Evolutionary conservation across 208 protist species (phyloP).

Genomic region (Trypanosoma conorhini): DNA sequence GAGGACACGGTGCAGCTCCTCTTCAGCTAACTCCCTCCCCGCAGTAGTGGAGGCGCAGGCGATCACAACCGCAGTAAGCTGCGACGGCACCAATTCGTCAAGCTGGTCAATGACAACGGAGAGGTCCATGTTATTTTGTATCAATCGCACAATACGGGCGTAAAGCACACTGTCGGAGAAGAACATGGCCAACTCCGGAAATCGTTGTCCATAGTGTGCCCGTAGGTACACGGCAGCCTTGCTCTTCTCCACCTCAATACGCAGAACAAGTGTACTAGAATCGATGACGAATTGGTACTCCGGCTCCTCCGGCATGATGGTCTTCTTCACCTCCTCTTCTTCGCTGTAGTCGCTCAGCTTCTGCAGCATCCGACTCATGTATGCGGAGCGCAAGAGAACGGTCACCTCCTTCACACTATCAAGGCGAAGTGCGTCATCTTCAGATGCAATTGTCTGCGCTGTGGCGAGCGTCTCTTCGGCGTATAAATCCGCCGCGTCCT

Average conservation of each 20-base stretch:
- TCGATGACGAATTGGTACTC: slow-evolving; percentile 93
- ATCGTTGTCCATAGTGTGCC: slow-evolving; percentile 85
- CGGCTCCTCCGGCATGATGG: slow-evolving; percentile 77
- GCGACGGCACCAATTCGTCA: slow-evolving; percentile 80
- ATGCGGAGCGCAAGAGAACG: slow-evolving; percentile 68
- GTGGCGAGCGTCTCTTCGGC: slow-evolving; percentile 35
- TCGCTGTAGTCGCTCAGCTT: slow-evolving; percentile 78
- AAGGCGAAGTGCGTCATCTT: slow-evolving; percentile 84
- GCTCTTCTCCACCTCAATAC: slow-evolving; percentile 90
- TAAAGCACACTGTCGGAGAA: slow-evolving; percentile 87
- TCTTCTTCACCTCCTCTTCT: slow-evolving; percentile 62
- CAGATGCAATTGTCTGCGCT: slow-evolving; percentile 36
- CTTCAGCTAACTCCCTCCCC: slow-evolving; percentile 56
- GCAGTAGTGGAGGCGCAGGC: slow-evolving; percentile 87
- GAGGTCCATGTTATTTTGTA: slow-evolving; percentile 85
- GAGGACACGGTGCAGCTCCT: slow-evolving; percentile 63
- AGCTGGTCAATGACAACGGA: slow-evolving; percentile 64
- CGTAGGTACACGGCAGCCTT: slow-evolving; percentile 85
- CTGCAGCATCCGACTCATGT: slow-evolving; percentile 75
- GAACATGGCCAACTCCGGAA: slow-evolving; percentile 91
- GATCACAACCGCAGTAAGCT: slow-evolving; percentile 85
- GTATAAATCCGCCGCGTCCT: slow-evolving; percentile 26
- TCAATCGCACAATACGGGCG: slow-evolving; percentile 77
- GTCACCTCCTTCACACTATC: slow-evolving; percentile 83
- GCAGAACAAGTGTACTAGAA: slow-evolving; percentile 80